phyloP scores from a whole-genome alignment of 164 flowering plant genomes.

The Warburgia ugandensis region DNA sequence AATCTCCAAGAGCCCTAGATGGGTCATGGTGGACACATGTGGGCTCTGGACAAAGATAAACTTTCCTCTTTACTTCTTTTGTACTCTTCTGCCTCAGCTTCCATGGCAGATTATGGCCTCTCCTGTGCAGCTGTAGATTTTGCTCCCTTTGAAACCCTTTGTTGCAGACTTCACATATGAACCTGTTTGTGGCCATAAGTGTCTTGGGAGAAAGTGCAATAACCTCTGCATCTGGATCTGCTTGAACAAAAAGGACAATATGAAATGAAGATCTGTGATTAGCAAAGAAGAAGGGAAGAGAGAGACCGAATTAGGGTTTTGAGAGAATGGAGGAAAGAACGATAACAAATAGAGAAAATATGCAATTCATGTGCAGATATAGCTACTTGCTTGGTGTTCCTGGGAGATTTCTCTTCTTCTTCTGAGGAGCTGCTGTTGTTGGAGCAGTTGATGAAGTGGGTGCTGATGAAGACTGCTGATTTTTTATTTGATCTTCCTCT shows the following conservation, averaged over 20 bases:
- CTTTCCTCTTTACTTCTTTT: constrained; percentile 66
- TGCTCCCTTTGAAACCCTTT: constrained; percentile 94
- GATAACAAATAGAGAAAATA: too few relatives aligned
- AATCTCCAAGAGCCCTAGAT: constrained; percentile 85
- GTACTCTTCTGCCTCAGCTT: constrained; percentile 77
- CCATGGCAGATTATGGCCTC: constrained; percentile 96
- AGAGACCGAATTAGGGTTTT: constrained; percentile 4
- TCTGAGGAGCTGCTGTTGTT: constrained; percentile 25
- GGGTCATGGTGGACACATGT: constrained; percentile 88
- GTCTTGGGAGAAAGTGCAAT: constrained; percentile 86
- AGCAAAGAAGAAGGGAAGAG: background rate
- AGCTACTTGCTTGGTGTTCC: constrained; percentile 73
- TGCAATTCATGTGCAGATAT: background rate
- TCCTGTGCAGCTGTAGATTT: constrained; percentile 84
- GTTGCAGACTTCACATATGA: constrained; percentile 87
- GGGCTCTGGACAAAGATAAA: constrained; percentile 82
- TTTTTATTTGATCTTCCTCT: constrained; percentile 43
- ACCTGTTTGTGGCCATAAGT: constrained; percentile 88
- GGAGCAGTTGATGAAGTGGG: constrained; percentile 39
- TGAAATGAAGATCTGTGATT: background rate
- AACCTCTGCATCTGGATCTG: constrained; percentile 92
- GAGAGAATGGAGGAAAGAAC: background rate
- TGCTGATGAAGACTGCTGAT: constrained; percentile 22
- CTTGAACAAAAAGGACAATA: constrained; percentile 7
- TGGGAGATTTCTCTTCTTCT: constrained; percentile 71